Conservation (phyloP, 371 early-diverging fungal species). For the Mucor saturninus region DNA sequence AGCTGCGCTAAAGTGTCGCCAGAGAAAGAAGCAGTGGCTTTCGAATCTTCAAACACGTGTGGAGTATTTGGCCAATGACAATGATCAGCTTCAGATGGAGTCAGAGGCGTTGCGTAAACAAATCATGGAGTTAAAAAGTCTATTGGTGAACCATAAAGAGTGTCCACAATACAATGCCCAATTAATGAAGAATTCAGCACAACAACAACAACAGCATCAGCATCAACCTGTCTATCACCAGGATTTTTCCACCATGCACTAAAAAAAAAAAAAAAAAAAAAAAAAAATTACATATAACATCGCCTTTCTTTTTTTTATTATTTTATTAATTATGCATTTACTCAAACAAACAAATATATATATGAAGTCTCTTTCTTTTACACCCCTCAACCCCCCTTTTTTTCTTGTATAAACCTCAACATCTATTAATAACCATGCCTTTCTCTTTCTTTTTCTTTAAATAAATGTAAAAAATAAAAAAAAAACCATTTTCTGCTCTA, state of each 20-base stretch:
- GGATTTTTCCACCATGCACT: constrained; percentile 1
- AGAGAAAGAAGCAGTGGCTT: constrained; percentile 89
- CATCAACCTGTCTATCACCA: constrained; percentile 2
- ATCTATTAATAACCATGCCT: neutral
- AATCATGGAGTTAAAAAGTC: constrained; percentile 57
- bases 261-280: too few species aligned
- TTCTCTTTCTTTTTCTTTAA: neutral
- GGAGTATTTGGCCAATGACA: constrained; percentile 71
- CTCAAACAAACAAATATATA: neutral
- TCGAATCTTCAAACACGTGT: constrained; percentile 77
- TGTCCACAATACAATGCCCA: constrained; percentile 44
- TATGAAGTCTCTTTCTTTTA: neutral
- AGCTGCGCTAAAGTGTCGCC: constrained; percentile 89
- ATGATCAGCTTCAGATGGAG: constrained; percentile 72
- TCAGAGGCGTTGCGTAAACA: constrained; percentile 70
- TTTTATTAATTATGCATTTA: neutral
- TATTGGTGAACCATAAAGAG: constrained; percentile 58
- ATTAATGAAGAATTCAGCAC: neutral
- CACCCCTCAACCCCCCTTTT: too few species aligned
- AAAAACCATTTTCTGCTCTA: too few species aligned
- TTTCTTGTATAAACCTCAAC: too few species aligned
- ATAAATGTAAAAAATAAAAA: too few species aligned
- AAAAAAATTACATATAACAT: neutral
- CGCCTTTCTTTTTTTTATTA: neutral
- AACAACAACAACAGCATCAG: neutral